Base-by-base conservation (phyloP, 768 basidiomycete genomes). In the Mycena metata region DNA sequence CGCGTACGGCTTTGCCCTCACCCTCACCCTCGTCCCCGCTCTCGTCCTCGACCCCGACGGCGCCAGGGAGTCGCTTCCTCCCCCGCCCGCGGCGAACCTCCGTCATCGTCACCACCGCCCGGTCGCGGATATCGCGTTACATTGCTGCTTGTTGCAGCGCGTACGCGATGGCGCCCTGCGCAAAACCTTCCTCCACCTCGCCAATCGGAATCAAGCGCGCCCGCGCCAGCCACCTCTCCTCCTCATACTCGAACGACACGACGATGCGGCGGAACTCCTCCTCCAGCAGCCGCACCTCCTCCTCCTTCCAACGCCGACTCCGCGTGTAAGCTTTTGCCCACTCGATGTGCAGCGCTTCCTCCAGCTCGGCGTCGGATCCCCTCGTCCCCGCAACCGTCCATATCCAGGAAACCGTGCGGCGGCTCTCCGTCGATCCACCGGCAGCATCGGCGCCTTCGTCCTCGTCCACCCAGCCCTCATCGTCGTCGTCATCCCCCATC, bases 331-430 rank as follows among this genome's bases (percentile, higher is more conserved):
- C 59, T 33, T 49, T 46, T 17, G 45, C 15, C 59, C 59, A 60
- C 26, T 60, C 71, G 17, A 72, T 61, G 15, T 23, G 51, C 15
- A 67, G 41, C 0, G 64, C 71, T 72, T 64, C 41, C 23, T 45
- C 39, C 16, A 64, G n/a, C 5, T 35, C 51, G 9, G 30, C 55
- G 17, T 64, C 55, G 1, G 51, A 19, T 3, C 63, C 63, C 30
- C 45, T 13, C 11, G 15, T 55, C 15, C 51, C 51, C 7, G 62
- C 23, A 21, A 33, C 26, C 26, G 4, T 46, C 56, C 62, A 52
- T 15, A 51, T 66, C 56, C 56, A 54, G 12, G 62, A 64, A 2
- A 64, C 23, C 42, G 36, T 17, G 7, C 62, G 24, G 6, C n/a
- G 23, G 19, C 21, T 36, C 39, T 49, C 57, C n/a, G 17, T 15